Percentiles rank a stretch among this genome's conserved stretches.
Evolutionary conservation across 2,329 filamentous ascomycete species (phyloP).

Genomic region (Stagonosporopsis rhizophila): DNA sequence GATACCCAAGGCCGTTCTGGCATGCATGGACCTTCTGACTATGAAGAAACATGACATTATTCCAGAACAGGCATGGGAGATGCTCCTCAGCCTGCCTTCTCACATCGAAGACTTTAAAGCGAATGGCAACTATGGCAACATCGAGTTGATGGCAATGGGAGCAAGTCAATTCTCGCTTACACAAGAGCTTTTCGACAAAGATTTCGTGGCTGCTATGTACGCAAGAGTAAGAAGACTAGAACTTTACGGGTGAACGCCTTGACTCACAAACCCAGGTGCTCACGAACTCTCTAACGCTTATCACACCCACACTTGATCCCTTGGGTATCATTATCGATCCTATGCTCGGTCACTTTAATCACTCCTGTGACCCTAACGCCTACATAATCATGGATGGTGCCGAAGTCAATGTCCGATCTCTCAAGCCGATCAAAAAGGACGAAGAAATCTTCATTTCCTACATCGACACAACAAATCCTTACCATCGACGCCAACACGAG

Average conservation of each 20-base stretch:
- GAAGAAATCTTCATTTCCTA: conserved; percentile 70
- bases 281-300: conserved; percentile 65
- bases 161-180: conserved; percentile 61
- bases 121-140: conserved; percentile 53
- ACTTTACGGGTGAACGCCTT: not conserved
- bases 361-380: conserved; percentile 68
- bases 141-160: conserved; percentile 62
- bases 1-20: conserved; percentile 64
- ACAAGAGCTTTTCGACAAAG: conserved; percentile 49
- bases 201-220: conserved; percentile 54
- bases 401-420: conserved; percentile 58
- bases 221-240: conserved; percentile 48
- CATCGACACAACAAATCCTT: conserved; percentile 63
- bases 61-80: conserved; percentile 50
- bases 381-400: conserved; percentile 64
- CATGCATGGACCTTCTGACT: conserved; percentile 61
- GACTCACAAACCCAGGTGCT: conserved; percentile 52
- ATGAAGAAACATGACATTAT: conserved; percentile 51
- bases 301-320: conserved; percentile 62
- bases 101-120: conserved; percentile 59
- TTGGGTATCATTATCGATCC: conserved; percentile 67
- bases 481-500: conserved; percentile 59
- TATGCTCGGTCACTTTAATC: conserved; percentile 62
- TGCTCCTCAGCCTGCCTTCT: conserved; percentile 55
- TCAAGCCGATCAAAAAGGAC: conserved; percentile 59